Percentiles rank a stretch among this genome's conserved stretches.
These are phyloP conservation scores for Pythium guiyangense DNA, from an alignment of 352 stramenopile genomes.

Conservation along the genomic window DNA sequence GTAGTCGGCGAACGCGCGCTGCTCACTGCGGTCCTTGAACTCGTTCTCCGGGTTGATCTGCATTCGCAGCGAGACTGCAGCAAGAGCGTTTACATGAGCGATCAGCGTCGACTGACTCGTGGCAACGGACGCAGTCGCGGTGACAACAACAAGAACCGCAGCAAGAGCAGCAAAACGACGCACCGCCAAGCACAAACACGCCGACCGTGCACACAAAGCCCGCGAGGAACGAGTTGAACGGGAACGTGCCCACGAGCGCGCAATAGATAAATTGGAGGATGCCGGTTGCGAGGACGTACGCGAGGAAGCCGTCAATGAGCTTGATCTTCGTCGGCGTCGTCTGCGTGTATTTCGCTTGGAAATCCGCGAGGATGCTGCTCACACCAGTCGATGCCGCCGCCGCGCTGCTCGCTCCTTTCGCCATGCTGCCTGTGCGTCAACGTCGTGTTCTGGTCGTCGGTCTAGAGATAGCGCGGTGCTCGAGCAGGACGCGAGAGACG, in stretches of 20 bases:
- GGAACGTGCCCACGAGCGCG: conserved; percentile 85
- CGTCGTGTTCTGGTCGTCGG: background rate
- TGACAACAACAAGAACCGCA: background rate
- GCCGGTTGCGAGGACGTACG: conserved; percentile 84
- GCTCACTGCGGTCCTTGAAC: conserved; percentile 76
- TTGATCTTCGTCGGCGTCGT: conserved; percentile 86
- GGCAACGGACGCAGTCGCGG: background rate
- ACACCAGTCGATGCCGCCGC: conserved; percentile 24
- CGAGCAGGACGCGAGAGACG: background rate
- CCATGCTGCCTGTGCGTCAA: conserved; percentile 5
- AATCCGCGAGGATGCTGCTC: conserved; percentile 56
- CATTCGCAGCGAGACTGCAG: conserved; percentile 84
- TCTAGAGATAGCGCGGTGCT: background rate
- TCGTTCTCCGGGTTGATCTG: conserved; percentile 87
- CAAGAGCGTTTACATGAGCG: background rate
- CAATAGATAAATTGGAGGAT: conserved; percentile 92
- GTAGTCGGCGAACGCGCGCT: conserved; percentile 89
- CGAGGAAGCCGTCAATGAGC: conserved; percentile 89
- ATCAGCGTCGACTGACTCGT: background rate
- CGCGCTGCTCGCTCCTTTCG: conserved; percentile 26
- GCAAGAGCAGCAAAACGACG: conserved; percentile 1
- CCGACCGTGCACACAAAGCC: conserved; percentile 88
- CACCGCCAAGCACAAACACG: conserved; percentile 87
- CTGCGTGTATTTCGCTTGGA: conserved; percentile 75
- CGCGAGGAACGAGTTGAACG: conserved; percentile 92